Percentiles rank a stretch among this genome's conserved stretches.
Conservation (phyloP, 2,329 filamentous ascomycete species). For the Nemania bipapillata region DNA sequence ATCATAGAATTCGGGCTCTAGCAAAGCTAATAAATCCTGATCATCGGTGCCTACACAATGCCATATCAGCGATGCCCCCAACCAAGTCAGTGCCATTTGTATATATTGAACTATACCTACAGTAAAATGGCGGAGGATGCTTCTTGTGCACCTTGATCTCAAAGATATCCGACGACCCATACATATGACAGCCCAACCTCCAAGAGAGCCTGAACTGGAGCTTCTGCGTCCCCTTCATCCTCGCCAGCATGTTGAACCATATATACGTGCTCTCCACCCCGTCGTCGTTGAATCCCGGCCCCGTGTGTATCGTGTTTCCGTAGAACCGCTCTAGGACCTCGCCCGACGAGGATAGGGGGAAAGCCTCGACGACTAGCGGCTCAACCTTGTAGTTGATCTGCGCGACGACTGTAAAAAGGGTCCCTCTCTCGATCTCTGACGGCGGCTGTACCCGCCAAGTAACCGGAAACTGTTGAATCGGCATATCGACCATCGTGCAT, state of each 20-base stretch:
- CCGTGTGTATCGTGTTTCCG: neutral
- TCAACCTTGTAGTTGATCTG: neutral
- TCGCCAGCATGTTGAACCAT: conserved; percentile 7
- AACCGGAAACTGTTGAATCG: neutral
- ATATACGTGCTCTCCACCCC: neutral
- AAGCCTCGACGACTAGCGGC: neutral
- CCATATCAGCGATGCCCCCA: neutral
- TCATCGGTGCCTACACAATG: conserved; percentile 6
- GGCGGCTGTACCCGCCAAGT: conserved; percentile 12
- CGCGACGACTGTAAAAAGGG: conserved; percentile 10
- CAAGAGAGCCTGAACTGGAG: conserved; percentile 24
- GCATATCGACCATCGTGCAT: conserved; percentile 15
- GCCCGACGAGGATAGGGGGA: neutral
- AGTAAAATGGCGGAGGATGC: neutral
- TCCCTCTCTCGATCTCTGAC: neutral
- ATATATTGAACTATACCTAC: conserved; percentile 5
- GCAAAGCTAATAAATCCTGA: conserved; percentile 2
- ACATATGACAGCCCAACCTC: neutral
- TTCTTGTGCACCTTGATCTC: neutral
- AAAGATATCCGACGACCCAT: neutral
- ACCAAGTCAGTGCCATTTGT: neutral
- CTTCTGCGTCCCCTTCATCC: neutral
- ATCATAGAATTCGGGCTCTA: conserved; percentile 1
- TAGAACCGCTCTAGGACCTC: neutral
- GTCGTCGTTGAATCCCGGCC: conserved; percentile 9